Conservation (phyloP, 805 yeast genomes). For the Candida namnaoensis region DNA sequence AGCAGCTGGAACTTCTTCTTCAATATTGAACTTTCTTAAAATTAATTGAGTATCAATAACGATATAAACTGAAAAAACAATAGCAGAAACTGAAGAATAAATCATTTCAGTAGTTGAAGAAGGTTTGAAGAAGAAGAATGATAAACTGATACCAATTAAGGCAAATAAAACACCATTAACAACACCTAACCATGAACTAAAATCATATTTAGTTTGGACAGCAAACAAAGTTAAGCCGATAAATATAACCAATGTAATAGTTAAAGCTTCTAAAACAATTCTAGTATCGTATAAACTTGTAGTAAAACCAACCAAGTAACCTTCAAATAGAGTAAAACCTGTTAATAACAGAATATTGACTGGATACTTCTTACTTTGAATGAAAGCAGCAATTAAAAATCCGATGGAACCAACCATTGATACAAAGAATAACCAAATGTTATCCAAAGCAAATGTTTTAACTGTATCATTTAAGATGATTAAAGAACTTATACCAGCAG, state of each 20-base stretch:
- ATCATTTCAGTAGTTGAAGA: constrained; percentile 47
- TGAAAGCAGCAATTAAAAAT: constrained; percentile 51
- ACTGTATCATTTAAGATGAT: constrained; percentile 36
- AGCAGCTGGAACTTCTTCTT: constrained; percentile 80
- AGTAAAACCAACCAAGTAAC: constrained; percentile 61
- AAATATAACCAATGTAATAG: constrained; percentile 62
- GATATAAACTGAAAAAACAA: constrained; percentile 63
- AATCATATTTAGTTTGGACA: constrained; percentile 68
- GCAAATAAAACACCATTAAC: constrained; percentile 51
- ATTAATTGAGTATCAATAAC: constrained; percentile 77
- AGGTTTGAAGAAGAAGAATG: constrained; percentile 58
- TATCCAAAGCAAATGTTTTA: constrained; percentile 44
- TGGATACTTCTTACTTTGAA: constrained; percentile 64
- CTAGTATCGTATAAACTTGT: constrained; percentile 55
- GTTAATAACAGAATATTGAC: constrained; percentile 49
- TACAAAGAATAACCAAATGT: constrained; percentile 52
- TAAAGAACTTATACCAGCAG: constrained; percentile 48
- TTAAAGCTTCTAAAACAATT: constrained; percentile 61
- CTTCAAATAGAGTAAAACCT: constrained; percentile 67
- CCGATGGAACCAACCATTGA: constrained; percentile 53
- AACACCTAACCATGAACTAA: constrained; percentile 58
- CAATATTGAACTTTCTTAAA: constrained; percentile 67
- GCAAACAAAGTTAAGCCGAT: constrained; percentile 74
- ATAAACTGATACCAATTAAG: constrained; percentile 62
- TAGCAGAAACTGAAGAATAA: constrained; percentile 68